Percentiles rank a stretch among this genome's conserved stretches.
Evolutionary conservation across 306 rosid species (phyloP).

Genomic region (Quercus dentata): DNA sequence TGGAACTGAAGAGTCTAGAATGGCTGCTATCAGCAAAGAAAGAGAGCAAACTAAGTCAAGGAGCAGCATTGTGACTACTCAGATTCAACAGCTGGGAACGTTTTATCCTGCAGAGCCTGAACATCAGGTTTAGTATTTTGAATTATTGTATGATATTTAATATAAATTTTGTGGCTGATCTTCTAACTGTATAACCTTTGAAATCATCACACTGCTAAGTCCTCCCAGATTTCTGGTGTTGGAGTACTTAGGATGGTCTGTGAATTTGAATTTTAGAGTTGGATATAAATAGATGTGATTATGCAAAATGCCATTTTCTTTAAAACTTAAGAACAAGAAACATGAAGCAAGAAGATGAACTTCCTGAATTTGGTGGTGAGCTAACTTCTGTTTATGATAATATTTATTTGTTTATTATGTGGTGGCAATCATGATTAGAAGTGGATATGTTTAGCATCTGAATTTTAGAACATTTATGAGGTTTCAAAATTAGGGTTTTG

Average conservation of each 20-base stretch:
- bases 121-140: conserved; percentile 65
- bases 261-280: conserved; percentile 9
- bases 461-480: neutral
- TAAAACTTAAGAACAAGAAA: neutral
- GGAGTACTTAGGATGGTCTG: neutral
- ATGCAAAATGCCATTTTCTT: conserved; percentile 2
- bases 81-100: conserved; percentile 63
- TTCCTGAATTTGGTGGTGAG: neutral
- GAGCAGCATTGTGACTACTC: conserved; percentile 75
- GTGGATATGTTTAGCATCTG: neutral
- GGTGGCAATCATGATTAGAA: neutral
- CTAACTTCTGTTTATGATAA: neutral
- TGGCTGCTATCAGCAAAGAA: conserved; percentile 79
- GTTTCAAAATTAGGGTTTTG: neutral
- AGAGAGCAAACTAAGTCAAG: conserved; percentile 79
- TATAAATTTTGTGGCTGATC: neutral
- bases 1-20: conserved; percentile 78
- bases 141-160: conserved; percentile 1
- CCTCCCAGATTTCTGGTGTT: neutral
- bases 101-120: conserved; percentile 86
- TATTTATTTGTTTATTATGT: neutral
- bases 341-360: neutral
- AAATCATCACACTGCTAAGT: neutral
- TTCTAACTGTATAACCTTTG: conserved; percentile 6
- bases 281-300: conserved; percentile 1